Conservation (phyloP, 2,329 filamentous ascomycete genomes). For the Microdochium nivale region DNA sequence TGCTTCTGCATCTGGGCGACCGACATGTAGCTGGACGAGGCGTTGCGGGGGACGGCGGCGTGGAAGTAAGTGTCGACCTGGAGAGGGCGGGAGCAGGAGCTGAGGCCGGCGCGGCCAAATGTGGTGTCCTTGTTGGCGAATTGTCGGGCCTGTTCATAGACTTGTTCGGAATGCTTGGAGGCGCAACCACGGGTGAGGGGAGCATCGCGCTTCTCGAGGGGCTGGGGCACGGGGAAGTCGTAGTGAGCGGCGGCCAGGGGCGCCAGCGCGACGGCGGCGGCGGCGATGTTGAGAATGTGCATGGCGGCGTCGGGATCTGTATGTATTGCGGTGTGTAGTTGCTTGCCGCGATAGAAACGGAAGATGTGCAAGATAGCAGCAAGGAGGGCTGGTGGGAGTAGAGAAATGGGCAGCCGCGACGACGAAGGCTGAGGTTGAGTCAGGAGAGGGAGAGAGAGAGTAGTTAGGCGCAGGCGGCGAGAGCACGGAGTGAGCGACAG, state of each 20-base stretch:
- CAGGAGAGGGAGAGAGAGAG: background rate
- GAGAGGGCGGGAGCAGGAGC: background rate
- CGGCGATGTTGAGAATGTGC: background rate
- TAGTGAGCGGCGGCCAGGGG: background rate
- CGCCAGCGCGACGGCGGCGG: background rate
- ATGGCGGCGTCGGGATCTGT: background rate
- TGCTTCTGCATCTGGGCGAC: slow-evolving; percentile 1
- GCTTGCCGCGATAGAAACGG: background rate
- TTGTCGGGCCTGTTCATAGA: background rate
- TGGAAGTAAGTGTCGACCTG: background rate
- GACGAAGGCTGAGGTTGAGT: background rate
- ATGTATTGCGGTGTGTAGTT: background rate
- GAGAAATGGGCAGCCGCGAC: background rate
- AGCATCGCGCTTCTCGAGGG: background rate
- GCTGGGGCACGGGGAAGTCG: background rate
- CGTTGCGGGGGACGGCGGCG: background rate
- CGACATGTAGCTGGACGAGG: background rate
- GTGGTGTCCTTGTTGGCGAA: background rate
- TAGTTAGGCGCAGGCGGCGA: background rate
- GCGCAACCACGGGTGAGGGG: background rate
- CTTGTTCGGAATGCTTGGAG: background rate
- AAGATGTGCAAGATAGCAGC: background rate
- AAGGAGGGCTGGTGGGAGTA: background rate
- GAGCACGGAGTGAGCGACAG: background rate
- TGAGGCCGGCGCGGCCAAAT: background rate